Conservation (phyloP, 148 eudicot species). For the Beta vulgaris region DNA sequence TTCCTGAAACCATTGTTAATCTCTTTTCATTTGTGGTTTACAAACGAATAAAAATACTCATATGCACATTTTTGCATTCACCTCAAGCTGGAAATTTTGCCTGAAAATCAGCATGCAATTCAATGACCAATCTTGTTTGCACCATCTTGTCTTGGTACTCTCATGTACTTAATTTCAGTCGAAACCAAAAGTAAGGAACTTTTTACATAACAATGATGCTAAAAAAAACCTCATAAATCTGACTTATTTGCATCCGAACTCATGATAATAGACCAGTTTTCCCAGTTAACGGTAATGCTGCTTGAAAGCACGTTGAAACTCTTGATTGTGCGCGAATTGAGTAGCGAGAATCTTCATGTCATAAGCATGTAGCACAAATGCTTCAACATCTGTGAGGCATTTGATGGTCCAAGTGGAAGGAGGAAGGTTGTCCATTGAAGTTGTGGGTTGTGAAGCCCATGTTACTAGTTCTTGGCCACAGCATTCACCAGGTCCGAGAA, state of each 20-base stretch:
- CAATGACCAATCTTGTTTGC: too few relatives aligned
- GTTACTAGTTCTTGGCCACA: conserved; percentile 18
- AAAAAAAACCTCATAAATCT: too few relatives aligned
- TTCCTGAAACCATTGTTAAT: too few relatives aligned
- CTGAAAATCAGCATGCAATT: too few relatives aligned
- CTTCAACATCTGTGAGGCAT: conserved; percentile 18
- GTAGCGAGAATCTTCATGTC: conserved; percentile 16
- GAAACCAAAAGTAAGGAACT: not conserved
- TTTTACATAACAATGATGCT: too few relatives aligned
- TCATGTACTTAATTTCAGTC: too few relatives aligned
- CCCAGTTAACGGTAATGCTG: conserved; percentile 15
- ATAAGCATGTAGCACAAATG: conserved; percentile 10
- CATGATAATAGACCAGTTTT: not conserved
- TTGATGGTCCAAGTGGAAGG: conserved; percentile 16
- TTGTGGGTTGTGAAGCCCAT: conserved; percentile 19
- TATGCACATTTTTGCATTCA: too few relatives aligned
- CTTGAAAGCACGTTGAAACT: conserved; percentile 17
- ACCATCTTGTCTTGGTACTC: too few relatives aligned
- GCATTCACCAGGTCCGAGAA: not conserved
- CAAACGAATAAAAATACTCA: too few relatives aligned
- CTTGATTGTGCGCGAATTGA: conserved; percentile 13
- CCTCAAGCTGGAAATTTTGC: too few relatives aligned
- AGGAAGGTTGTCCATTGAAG: conserved; percentile 17
- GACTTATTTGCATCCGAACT: not conserved
- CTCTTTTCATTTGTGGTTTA: too few relatives aligned